Base-by-base conservation (phyloP, 441 rosid genomes). In the Codiaeum variegatum region DNA sequence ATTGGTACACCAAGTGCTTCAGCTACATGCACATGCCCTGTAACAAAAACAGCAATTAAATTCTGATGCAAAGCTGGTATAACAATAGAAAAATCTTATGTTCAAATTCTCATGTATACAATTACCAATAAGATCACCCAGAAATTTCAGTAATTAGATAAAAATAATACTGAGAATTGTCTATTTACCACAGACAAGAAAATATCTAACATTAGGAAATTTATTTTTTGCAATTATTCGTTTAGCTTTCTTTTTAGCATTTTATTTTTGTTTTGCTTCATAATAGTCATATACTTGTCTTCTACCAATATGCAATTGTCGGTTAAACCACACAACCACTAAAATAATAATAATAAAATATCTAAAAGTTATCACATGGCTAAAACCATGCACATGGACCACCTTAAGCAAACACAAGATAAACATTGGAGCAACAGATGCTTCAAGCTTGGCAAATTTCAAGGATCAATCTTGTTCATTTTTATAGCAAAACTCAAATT, bases 1-100 rank as follows among this genome's bases (percentile, higher is more conserved):
- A 95, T 86, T 56, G 98, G 99, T 67, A 91, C 91, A 77, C 93
- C 90, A 77, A 95, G 99, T 83, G 99, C 95, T 85, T 93, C 99
- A 64, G 99, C 98, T 76, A 93, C 94, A 80, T 95, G 99, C 12
- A 89, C 88, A 83, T 95, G 98, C 80, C 98, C 98, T 94, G 85
- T 76, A 83, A 75, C 69, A 76, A 19, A 72, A 64, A 73, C 64
- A 56, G 58, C 54, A 52, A 71, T 69, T 55, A 75, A 69, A 73
- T 54, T 72, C 34, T 38, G 67, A 69, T 29, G 62, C 34, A 66
- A 60, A 38, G 6, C n/a, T 26, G 51, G 13, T 40, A 1, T 47
- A 66, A 7, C 23, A 70, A 5, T n/a, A n/a, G 11, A 52, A 52
- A 23, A 21, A 52, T 21, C 7, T 52, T 49, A 19, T 52, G 8